Conservation (phyloP, 768 basidiomycete species). For the Xanthoconium stramineum region DNA sequence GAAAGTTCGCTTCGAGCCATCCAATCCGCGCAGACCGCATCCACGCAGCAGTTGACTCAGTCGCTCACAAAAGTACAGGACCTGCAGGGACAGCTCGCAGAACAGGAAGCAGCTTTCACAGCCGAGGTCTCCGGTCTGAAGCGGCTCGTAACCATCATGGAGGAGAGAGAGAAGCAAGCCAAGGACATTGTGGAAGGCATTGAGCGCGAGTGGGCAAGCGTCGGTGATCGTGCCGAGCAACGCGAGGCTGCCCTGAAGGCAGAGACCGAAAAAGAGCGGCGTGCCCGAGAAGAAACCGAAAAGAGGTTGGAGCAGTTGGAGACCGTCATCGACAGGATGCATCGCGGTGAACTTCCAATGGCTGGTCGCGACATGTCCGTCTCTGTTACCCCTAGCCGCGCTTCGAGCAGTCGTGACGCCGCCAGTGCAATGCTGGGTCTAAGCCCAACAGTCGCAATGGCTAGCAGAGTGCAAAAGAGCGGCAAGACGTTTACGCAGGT, state of each 20-base stretch:
- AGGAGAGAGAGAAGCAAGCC: constrained; percentile 82
- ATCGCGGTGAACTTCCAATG: constrained; percentile 65
- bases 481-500: constrained; percentile 94
- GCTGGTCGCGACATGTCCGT: constrained; percentile 42
- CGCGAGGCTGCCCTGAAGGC: constrained; percentile 65
- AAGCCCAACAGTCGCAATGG: constrained; percentile 87
- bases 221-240: constrained; percentile 65
- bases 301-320: constrained; percentile 69
- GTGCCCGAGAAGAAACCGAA: constrained; percentile 67
- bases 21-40: constrained; percentile 66
- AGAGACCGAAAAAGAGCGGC: constrained; percentile 69
- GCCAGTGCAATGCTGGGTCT: constrained; percentile 62
- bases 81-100: constrained; percentile 74
- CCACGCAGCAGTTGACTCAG: constrained; percentile 74
- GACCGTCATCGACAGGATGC: constrained; percentile 66
- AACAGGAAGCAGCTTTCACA: constrained; percentile 80
- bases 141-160: constrained; percentile 79
- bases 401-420: constrained; percentile 38
- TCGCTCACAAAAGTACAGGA: constrained; percentile 72
- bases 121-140: constrained; percentile 72
- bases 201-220: constrained; percentile 77
- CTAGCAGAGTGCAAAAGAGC: constrained; percentile 71
- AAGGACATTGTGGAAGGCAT: constrained; percentile 79
- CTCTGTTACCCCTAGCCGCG: constrained; percentile 42
- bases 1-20: constrained; percentile 70